Percentiles rank a stretch among this genome's conserved stretches.
Conservation (phyloP, 179 eudicot genomes). For the Carnegiea gigantea region DNA sequence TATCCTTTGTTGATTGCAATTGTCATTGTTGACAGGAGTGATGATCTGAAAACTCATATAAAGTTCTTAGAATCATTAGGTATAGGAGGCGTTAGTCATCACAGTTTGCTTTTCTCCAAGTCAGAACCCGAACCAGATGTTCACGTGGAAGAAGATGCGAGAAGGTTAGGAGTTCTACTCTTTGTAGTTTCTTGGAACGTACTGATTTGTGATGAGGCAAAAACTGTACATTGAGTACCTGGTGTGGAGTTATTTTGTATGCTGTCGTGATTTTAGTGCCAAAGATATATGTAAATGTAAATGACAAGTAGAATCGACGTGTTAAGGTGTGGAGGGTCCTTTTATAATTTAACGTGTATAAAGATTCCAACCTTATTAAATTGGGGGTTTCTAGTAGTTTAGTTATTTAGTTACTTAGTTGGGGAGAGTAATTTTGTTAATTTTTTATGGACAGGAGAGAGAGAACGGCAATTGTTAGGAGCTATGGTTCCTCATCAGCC, state of each 20-base stretch:
- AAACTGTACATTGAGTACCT: not conserved
- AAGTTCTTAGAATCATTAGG: conserved; percentile 78
- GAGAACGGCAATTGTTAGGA: conserved; percentile 32
- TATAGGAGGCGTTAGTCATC: conserved; percentile 95
- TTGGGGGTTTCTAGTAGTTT: no score
- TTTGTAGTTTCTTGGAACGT: not conserved
- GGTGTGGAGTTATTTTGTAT: not conserved
- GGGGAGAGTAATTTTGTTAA: not conserved
- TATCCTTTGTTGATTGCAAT: not conserved
- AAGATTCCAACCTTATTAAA: not conserved
- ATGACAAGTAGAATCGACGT: not conserved
- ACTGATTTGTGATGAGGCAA: not conserved
- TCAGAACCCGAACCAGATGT: conserved; percentile 58
- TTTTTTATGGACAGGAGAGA: conserved; percentile 37
- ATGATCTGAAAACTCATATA: conserved; percentile 57
- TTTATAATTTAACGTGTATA: not conserved
- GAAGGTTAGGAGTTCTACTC: conserved; percentile 44
- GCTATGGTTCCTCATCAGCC: conserved; percentile 42
- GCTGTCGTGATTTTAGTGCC: no score
- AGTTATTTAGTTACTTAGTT: not conserved
- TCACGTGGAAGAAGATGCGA: conserved; percentile 49
- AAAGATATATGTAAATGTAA: no score
- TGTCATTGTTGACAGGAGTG: conserved; percentile 50
- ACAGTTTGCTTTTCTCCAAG: conserved; percentile 93
- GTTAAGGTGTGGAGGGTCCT: not conserved